A percentile compares a stretch with the other conserved stretches of the same genome.
phyloP scores from a whole-genome alignment of 768 basidiomycete genomes.

The Hortiboletus campestris region DNA sequence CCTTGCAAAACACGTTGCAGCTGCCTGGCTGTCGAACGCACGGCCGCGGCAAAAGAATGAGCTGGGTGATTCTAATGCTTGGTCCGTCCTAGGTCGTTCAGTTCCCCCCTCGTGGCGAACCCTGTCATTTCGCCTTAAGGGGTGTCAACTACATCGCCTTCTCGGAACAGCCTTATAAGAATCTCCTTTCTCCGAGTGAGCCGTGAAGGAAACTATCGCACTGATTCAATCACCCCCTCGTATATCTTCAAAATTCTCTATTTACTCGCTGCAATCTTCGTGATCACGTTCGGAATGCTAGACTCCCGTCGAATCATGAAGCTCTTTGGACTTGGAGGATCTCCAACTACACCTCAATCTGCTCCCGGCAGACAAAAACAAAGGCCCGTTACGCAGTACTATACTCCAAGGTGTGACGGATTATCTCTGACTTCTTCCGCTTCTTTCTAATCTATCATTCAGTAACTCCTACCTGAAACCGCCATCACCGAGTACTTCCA shows the following conservation, averaged over 20 bases:
- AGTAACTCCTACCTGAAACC: conserved; percentile 18
- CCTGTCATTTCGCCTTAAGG: conserved; percentile 11
- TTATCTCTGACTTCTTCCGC: not conserved
- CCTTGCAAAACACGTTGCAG: conserved; percentile 25
- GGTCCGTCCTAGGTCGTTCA: conserved; percentile 1
- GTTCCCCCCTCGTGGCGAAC: conserved; percentile 18
- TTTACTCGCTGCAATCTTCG: conserved; percentile 18
- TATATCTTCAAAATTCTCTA: conserved; percentile 27
- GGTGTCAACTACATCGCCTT: conserved; percentile 28
- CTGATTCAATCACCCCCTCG: conserved; percentile 13
- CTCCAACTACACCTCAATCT: conserved; percentile 25
- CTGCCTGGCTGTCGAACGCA: conserved; percentile 11
- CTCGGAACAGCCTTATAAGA: conserved; percentile 25
- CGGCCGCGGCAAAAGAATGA: conserved; percentile 9
- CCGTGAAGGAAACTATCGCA: conserved; percentile 11
- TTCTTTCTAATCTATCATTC: not conserved
- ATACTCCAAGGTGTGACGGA: conserved; percentile 15
- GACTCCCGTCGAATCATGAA: conserved; percentile 34
- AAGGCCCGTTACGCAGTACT: conserved; percentile 26
- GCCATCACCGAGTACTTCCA: conserved; percentile 5
- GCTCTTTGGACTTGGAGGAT: conserved; percentile 30
- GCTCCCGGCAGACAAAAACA: conserved; percentile 18
- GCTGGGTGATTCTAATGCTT: conserved; percentile 4
- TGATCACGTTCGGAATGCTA: conserved; percentile 31
- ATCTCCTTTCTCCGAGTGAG: conserved; percentile 11